Evolutionary conservation across 768 basidiomycete genomes (phyloP).

Genomic region (Hydnomerulius pinastri): DNA sequence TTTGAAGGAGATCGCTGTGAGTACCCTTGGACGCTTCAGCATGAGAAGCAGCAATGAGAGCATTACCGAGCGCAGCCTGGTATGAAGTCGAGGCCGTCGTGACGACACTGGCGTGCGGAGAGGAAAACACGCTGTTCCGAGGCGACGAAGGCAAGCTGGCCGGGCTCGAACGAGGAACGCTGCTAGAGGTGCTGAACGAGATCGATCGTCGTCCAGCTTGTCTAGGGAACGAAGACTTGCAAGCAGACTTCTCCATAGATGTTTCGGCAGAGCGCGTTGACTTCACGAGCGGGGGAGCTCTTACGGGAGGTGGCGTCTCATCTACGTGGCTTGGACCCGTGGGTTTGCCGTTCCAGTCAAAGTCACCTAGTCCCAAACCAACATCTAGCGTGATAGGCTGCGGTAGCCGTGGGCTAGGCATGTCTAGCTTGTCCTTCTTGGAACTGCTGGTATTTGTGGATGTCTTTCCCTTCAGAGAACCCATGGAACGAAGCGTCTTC

Average conservation of each 20-base stretch:
- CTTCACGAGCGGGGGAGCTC: slow-evolving; percentile 18
- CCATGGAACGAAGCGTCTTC: slow-evolving; percentile 79
- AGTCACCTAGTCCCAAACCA: slow-evolving; percentile 55
- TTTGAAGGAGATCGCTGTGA: slow-evolving; percentile 87
- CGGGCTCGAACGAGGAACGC: slow-evolving; percentile 39
- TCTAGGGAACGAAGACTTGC: slow-evolving; percentile 42
- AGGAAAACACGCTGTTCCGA: slow-evolving; percentile 44
- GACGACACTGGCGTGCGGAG: slow-evolving; percentile 22
- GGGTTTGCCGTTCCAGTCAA: slow-evolving; percentile 48
- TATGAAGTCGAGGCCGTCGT: slow-evolving; percentile 30
- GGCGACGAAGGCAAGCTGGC: slow-evolving; percentile 56
- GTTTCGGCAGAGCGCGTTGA: slow-evolving; percentile 24
- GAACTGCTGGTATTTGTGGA: slow-evolving; percentile 26
- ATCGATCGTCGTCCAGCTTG: slow-evolving; percentile 67
- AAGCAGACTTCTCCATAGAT: slow-evolving; percentile 37
- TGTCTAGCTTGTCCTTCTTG: slow-evolving; percentile 39
- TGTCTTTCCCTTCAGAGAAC: slow-evolving; percentile 67
- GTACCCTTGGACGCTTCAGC: slow-evolving; percentile 92
- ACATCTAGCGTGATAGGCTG: slow-evolving; percentile 55
- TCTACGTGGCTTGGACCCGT: slow-evolving; percentile 11
- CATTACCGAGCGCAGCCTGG: slow-evolving; percentile 81
- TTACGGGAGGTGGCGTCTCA: slow-evolving; percentile 21
- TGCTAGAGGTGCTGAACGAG: slow-evolving; percentile 52
- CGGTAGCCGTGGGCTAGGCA: slow-evolving; percentile 54
- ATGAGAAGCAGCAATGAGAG: slow-evolving; percentile 91